Base-by-base conservation (phyloP, 768 basidiomycete species). In the Mycena albidolilacea region DNA sequence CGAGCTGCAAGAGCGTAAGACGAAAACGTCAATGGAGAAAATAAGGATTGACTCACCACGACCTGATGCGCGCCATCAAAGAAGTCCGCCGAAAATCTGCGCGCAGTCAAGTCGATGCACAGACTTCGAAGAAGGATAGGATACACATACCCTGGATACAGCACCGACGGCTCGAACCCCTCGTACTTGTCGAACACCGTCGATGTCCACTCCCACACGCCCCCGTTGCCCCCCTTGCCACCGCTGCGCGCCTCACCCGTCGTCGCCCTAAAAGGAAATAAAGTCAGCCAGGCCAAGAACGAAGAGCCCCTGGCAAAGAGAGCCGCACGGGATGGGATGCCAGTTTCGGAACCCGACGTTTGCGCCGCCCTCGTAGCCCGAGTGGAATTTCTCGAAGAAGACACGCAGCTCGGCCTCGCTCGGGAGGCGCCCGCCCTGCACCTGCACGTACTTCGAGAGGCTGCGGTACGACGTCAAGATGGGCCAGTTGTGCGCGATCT, bases 201-300 rank as follows among this genome's bases (percentile, higher is more conserved):
- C 21, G 93, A 93, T 0, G 97, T 98, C 97, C 97, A 99, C 84
- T 98, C 97, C 97, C 97, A 99, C 17, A 98, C 93, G 7, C 98
- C 98, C 8, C 98, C 98, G 76, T 99, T 98, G 73, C 91, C 90
- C 12, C 95, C 93, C 80, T 84, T 89, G 3, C 90, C 90, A 23
- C 81, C 86, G 69, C 79, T 77, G 63, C 80, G 84, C 71, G 84
- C 83, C 72, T 85, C 81, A 44, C 93, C 94, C 2, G 90, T 90
- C 54, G 94, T 95, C 23, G 93, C 90, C 39, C 93, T 94, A 61
- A 8, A 65, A 4, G 14, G 30, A 52, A 70, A 41, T 41, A 39
- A 35, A 35, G 41, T 30, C 30, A 21, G 19, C 10, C 39, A 10
- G 35, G 19, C 10, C n/a, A 21, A 30, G 2, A 55, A 59, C 74